phyloP scores from a whole-genome alignment of 768 basidiomycete genomes.

The Auriscalpium orientale region DNA sequence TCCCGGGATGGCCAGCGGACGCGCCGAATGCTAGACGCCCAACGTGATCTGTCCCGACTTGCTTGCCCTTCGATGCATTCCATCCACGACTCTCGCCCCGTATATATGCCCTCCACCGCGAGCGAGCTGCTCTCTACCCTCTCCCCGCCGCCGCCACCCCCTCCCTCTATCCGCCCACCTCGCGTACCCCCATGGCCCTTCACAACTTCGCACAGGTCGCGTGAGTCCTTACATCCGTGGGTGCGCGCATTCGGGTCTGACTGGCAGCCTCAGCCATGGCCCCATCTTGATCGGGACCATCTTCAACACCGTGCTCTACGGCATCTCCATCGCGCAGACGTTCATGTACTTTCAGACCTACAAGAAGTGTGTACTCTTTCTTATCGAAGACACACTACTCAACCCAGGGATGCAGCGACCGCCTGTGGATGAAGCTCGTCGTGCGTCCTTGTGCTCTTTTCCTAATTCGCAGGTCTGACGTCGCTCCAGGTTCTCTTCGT shows the following conservation, averaged over 20 bases:
- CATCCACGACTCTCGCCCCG: not conserved
- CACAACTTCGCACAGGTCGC: not conserved
- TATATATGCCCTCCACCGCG: not conserved
- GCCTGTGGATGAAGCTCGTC: conserved; percentile 8
- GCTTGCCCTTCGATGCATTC: not conserved
- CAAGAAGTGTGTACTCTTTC: conserved; percentile 4
- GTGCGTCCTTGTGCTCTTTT: not conserved
- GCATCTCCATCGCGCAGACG: conserved; percentile 8
- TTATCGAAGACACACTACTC: not conserved
- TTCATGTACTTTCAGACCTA: conserved; percentile 5
- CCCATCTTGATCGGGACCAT: conserved; percentile 11
- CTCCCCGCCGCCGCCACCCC: not conserved
- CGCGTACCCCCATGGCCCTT: not conserved
- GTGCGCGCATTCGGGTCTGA: not conserved
- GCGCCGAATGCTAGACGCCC: no score
- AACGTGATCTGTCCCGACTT: no score
- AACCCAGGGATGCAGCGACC: not conserved
- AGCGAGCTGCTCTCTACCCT: not conserved
- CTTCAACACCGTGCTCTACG: conserved; percentile 9
- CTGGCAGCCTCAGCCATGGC: conserved; percentile 2
- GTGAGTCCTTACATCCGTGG: not conserved
- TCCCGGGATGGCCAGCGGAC: no score
- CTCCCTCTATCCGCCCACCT: not conserved
- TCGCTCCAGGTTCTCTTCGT: not conserved
- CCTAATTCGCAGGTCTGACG: not conserved